Evolutionary conservation across 495 filamentous ascomycete species (phyloP), one percentile per base, ranked within the genome.

Genomic region (Clohesyomyces aquaticus): DNA sequence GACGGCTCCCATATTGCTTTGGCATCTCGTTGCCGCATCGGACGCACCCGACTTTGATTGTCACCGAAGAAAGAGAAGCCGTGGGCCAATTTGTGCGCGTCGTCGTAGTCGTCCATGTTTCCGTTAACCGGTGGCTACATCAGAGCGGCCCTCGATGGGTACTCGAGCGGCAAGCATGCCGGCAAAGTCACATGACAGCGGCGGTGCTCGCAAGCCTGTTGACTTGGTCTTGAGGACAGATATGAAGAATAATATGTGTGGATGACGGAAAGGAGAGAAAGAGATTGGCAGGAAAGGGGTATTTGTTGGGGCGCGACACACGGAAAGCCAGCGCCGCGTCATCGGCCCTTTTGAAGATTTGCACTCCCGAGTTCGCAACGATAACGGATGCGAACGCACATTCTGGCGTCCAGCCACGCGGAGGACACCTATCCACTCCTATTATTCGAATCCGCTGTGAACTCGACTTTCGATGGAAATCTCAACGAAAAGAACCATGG

Each of bases 141-240:
- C n/a, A n/a, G n/a, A n/a, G n/a, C n/a, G n/a, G n/a, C n/a, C n/a
- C n/a, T n/a, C n/a, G n/a, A n/a, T n/a, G n/a, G n/a, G n/a, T n/a
- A n/a, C n/a, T n/a, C n/a, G n/a, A n/a, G n/a, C n/a, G n/a, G n/a
- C n/a, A n/a, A n/a, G n/a, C n/a, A n/a, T n/a, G n/a, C n/a, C n/a
- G n/a, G n/a, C n/a, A n/a, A n/a, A n/a, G n/a, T n/a, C n/a, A n/a
- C n/a, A n/a, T n/a, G n/a, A n/a, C n/a, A 27, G 22, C 16, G n/a
- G 38, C 10, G 32, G 22, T 26, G 27, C 48, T 29, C n/a, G 56
- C 26, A 25, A 59, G 38, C 56, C 50, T 59, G 43, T 49, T 59
- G 51, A 21, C 29, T 18, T 41, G 9, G 10, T 3, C 23, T 3
- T 1, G 9, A 21, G 43, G 19, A 18, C 4, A n/a, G 43, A 19